phyloP scores from a whole-genome alignment of 768 basidiomycete species.

The Podaxis carcinomalis region DNA sequence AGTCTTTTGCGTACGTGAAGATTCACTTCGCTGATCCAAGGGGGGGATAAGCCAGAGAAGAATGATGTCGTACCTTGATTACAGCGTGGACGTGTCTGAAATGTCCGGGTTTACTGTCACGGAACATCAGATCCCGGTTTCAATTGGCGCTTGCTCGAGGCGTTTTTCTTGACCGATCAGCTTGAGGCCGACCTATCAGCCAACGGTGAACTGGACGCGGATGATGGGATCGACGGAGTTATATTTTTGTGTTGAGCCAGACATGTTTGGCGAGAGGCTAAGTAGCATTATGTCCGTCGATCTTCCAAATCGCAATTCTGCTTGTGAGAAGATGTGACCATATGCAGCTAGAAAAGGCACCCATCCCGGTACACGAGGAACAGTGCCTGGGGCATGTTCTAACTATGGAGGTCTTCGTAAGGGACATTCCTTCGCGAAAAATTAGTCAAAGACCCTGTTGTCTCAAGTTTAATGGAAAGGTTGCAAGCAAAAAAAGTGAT shows the following conservation, averaged over 20 bases:
- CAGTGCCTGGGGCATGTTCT: background rate
- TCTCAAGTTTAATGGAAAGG: background rate
- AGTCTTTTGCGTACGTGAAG: background rate
- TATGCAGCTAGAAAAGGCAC: background rate
- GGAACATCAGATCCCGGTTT: slow-evolving; percentile 4
- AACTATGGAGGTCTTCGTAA: too few species aligned
- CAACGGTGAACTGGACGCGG: background rate
- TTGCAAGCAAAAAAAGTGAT: background rate
- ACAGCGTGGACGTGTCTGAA: background rate
- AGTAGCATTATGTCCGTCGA: background rate
- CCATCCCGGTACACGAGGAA: background rate
- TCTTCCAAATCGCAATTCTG: background rate
- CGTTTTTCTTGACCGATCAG: background rate
- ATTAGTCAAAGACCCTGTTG: background rate
- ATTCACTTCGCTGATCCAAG: background rate
- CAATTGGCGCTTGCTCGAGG: background rate
- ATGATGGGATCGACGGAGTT: background rate
- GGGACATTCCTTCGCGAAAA: background rate
- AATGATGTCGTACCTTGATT: slow-evolving; percentile 9
- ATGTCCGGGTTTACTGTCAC: background rate
- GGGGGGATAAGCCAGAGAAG: background rate
- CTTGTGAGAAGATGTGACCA: background rate
- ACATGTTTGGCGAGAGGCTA: background rate
- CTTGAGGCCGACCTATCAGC: slow-evolving; percentile 4
- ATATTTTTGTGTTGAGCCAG: background rate